These are phyloP conservation scores for Cudoniella acicularis DNA, from an alignment of 495 filamentous ascomycete genomes.

Conservation along the genomic window DNA sequence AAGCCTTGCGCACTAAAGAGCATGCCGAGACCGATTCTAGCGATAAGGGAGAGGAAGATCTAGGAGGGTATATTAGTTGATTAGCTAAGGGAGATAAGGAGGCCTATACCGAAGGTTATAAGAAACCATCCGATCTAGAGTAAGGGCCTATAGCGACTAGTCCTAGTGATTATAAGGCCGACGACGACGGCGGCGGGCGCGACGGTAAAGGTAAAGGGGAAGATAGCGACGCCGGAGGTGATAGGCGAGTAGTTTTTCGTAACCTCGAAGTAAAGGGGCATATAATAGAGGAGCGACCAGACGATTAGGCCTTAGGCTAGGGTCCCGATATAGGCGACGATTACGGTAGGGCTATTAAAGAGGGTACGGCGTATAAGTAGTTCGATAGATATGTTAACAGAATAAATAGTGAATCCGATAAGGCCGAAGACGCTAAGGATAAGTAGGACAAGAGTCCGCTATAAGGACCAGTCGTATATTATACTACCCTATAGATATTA, in stretches of 20 bases:
- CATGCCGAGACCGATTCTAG: constrained; percentile 51
- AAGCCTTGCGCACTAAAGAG: constrained; percentile 47
- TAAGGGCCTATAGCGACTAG: constrained; percentile 43
- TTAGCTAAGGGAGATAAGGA: constrained; percentile 46
- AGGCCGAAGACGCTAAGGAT: constrained; percentile 43
- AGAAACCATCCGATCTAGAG: constrained; percentile 49
- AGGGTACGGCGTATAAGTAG: constrained; percentile 40
- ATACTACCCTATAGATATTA: constrained; percentile 39
- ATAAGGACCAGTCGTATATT: constrained; percentile 46
- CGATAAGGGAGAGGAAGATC: constrained; percentile 49
- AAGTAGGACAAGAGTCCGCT: constrained; percentile 54
- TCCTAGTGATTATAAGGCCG: constrained; percentile 43
- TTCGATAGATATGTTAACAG: constrained; percentile 37
- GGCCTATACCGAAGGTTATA: constrained; percentile 40
- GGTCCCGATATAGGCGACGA: constrained; percentile 29
- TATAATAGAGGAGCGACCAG: constrained; percentile 8
- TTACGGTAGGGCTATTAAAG: constrained; percentile 39
- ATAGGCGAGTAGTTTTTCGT: constrained; percentile 54
- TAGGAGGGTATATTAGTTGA: constrained; percentile 42
- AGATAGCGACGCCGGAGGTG: constrained; percentile 53
- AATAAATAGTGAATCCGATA: constrained; percentile 40
- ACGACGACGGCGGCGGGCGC: constrained; percentile 43
- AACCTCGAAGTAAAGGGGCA: constrained; percentile 64
- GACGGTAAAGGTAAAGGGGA: constrained; percentile 51
- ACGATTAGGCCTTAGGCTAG: constrained; percentile 18